Conservation (phyloP, 495 filamentous ascomycete genomes). For the Evernia prunastri region DNA sequence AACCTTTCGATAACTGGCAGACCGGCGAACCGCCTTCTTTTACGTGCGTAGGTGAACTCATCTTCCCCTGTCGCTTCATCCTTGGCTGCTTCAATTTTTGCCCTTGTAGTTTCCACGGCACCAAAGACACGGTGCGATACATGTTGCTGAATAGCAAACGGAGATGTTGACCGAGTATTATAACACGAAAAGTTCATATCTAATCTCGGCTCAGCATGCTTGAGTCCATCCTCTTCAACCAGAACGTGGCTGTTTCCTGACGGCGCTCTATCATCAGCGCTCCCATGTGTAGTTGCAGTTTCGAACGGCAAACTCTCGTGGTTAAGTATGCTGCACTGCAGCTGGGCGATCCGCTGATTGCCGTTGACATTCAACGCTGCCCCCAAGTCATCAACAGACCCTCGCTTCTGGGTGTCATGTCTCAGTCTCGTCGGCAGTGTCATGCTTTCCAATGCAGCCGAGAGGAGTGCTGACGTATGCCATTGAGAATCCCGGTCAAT, state of each 20-base stretch:
- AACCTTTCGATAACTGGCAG: slow-evolving; percentile 56
- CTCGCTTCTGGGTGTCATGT: slow-evolving; percentile 40
- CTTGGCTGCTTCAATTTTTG: slow-evolving; percentile 25
- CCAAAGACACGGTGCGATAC: slow-evolving; percentile 54
- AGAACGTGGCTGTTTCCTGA: slow-evolving; percentile 10
- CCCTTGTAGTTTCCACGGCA: slow-evolving; percentile 44
- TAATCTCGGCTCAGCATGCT: slow-evolving; percentile 36
- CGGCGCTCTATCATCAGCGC: slow-evolving; percentile 31
- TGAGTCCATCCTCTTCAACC: slow-evolving; percentile 26
- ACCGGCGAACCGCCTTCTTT: slow-evolving; percentile 34
- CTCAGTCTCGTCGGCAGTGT: slow-evolving; percentile 71
- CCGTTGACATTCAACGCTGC: slow-evolving; percentile 68
- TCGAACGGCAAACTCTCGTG: slow-evolving; percentile 21
- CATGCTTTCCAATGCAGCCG: slow-evolving; percentile 70
- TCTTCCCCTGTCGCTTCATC: slow-evolving; percentile 30
- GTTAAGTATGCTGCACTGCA: slow-evolving; percentile 50
- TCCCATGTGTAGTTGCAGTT: slow-evolving; percentile 22
- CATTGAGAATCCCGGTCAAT: slow-evolving; percentile 65
- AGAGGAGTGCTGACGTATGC: slow-evolving; percentile 74
- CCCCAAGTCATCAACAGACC: slow-evolving; percentile 57
- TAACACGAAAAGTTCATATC: slow-evolving; percentile 55
- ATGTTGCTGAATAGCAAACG: slow-evolving; percentile 23
- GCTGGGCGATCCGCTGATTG: slow-evolving; percentile 70
- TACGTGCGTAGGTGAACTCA: slow-evolving; percentile 29
- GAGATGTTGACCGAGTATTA: slow-evolving; percentile 26